Evolutionary conservation across 1,284 basidiomycete species (phyloP), one percentile per base, ranked within the genome.

Genomic region (Cutaneotrichosporon dermatis): DNA sequence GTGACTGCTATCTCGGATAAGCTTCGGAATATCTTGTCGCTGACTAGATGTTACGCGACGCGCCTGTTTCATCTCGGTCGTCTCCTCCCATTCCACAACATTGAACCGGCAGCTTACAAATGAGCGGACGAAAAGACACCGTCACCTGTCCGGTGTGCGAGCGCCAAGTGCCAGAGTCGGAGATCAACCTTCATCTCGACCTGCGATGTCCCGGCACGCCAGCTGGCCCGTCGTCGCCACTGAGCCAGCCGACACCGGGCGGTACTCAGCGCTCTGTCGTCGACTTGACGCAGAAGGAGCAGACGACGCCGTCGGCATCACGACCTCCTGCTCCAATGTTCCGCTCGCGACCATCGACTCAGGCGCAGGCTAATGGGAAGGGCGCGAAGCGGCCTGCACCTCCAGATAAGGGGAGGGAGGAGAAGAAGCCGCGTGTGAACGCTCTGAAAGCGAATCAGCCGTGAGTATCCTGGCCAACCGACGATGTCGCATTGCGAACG

Each of bases 151-250:
- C 79, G 4, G 70, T 79, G 41, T 80, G 79, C 62, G 62, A 63
- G 12, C 42, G 57, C 12, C 45, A 46, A 1, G 71, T 80, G 11
- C 52, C 70, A 7, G 69, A 71, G 42, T 39, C 55, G 1, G 67
- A 72, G 51, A 78, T 80, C 65, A 79, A 79, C 63, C 67, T 70
- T 8, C 79, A 80, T 52, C 66, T 80, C 35, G 79, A 80, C 65
- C 61, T 71, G 4, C 70, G 68, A 52, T 78, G 72, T 58, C 65
- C 61, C 2, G 69, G 69, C 2, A 46, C 61, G 4, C 51, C 48
- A 2, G 54, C 50, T 9, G 58, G 57, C 9, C 60, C 62, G 5
- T 63, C 66, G 6, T 59, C 56, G 9, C 42, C 62, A 50, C 52
- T 40, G 12, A 34, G 48, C 12, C 35, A 11, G 6, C 25, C 25